phyloP scores from a whole-genome alignment of 139 green algal genomes.

The Pseudopediastrum boryanum region DNA sequence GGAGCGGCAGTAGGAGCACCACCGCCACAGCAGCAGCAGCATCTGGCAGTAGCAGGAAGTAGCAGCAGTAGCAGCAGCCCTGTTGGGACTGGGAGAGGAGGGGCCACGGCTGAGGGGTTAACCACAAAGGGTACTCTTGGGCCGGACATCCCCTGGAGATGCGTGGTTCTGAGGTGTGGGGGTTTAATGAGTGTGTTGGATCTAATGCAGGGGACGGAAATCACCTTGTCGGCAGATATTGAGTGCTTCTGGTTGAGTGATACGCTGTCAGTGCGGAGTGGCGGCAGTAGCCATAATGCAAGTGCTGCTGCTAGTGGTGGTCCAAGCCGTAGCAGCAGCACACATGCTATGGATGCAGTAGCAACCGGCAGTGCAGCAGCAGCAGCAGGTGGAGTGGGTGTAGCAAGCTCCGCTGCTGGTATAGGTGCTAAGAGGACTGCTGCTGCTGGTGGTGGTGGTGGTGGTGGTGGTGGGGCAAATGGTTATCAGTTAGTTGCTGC shows the following conservation, averaged over 20 bases:
- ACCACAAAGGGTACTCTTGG: neutral
- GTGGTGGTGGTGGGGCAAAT: no score
- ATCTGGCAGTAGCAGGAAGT: neutral
- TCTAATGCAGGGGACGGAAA: conserved; percentile 76
- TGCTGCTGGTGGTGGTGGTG: neutral
- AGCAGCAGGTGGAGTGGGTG: conserved; percentile 1
- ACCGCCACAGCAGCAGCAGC: neutral
- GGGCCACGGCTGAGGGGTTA: neutral
- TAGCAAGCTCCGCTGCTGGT: neutral
- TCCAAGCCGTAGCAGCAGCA: conserved; percentile 13
- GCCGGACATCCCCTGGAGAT: conserved; percentile 43
- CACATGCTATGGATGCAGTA: neutral
- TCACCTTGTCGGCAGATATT: conserved; percentile 54
- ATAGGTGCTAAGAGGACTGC: neutral
- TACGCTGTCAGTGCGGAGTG: conserved; percentile 2
- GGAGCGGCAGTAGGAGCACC: conserved; percentile 5
- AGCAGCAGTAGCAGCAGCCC: conserved; percentile 4
- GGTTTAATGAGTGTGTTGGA: conserved; percentile 88
- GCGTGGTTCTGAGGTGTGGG: conserved; percentile 87
- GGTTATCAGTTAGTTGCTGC: no score
- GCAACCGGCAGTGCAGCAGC: conserved; percentile 9
- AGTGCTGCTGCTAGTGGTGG: conserved; percentile 3
- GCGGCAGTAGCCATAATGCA: neutral
- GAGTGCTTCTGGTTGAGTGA: conserved; percentile 83
- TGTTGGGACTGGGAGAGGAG: no score